A percentile compares a stretch with the other conserved stretches of the same genome.
Conservation (phyloP, 768 basidiomycete species). For the Pisolithus albus region DNA sequence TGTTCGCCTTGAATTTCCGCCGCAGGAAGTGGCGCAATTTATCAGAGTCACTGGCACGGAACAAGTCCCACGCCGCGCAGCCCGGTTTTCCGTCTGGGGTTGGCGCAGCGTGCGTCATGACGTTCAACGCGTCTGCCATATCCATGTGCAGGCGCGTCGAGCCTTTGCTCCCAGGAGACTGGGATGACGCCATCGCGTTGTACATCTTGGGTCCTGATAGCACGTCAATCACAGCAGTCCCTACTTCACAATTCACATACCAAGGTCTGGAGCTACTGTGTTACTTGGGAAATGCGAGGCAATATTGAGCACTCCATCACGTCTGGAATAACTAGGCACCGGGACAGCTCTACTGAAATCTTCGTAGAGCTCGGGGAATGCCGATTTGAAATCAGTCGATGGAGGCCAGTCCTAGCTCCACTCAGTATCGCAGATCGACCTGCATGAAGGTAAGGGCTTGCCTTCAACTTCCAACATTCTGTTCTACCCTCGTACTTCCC, state of each 20-base stretch:
- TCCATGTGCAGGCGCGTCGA: conserved; percentile 91
- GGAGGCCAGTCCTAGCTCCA: conserved; percentile 81
- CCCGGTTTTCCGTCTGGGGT: conserved; percentile 58
- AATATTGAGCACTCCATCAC: conserved; percentile 84
- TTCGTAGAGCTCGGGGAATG: conserved; percentile 78
- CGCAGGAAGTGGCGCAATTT: conserved; percentile 69
- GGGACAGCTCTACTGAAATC: conserved; percentile 83
- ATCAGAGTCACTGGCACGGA: conserved; percentile 73
- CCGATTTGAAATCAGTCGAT: conserved; percentile 72
- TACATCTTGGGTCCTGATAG: conserved; percentile 87
- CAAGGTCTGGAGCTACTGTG: conserved; percentile 71
- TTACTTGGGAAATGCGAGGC: conserved; percentile 85
- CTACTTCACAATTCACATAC: conserved; percentile 31
- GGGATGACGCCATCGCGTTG: conserved; percentile 74
- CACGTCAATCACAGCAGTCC: conserved; percentile 5
- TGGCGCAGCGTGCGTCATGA: conserved; percentile 71
- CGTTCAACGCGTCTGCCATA: conserved; percentile 89
- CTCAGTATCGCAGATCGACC: conserved; percentile 5
- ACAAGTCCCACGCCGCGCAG: conserved; percentile 90
- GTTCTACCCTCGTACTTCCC: conserved; percentile 54
- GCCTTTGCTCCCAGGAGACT: conserved; percentile 64
- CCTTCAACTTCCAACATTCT: conserved; percentile 74
- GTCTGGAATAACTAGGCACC: conserved; percentile 82
- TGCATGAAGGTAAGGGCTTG: conserved; percentile 16
- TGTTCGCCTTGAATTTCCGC: conserved; percentile 49